A percentile compares a stretch with the other conserved stretches of the same genome.
phyloP scores from a whole-genome alignment of 345 rosid species.

The Nephelium lappaceum region DNA sequence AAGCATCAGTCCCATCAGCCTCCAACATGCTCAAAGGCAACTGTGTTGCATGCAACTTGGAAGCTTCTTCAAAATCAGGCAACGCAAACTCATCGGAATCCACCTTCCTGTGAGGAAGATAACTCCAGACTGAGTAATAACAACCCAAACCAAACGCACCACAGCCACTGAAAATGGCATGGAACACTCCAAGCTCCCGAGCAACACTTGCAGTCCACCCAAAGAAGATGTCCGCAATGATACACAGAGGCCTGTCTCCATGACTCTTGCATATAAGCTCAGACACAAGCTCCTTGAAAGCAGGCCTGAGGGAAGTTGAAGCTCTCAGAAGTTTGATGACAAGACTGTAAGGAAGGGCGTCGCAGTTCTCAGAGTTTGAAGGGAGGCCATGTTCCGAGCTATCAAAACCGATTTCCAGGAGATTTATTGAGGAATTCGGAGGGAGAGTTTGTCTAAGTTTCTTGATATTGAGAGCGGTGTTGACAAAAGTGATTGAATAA shows the following conservation, averaged over 20 bases:
- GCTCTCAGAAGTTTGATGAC: conserved; percentile 58
- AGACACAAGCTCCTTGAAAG: conserved; percentile 39
- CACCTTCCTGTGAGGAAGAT: conserved; percentile 37
- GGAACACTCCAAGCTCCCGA: conserved; percentile 52
- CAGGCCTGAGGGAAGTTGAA: conserved; percentile 47
- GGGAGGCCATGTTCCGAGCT: conserved; percentile 77
- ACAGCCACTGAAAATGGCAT: conserved; percentile 48
- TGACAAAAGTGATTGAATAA: conserved; percentile 44
- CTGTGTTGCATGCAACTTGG: conserved; percentile 43
- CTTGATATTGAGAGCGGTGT: conserved; percentile 62
- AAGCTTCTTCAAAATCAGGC: conserved; percentile 53
- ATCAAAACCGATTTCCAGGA: conserved; percentile 61
- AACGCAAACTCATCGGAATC: conserved; percentile 36
- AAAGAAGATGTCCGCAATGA: conserved; percentile 58
- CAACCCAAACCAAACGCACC: conserved; percentile 62
- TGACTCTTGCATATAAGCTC: conserved; percentile 18
- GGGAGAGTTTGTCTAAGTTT: conserved; percentile 58
- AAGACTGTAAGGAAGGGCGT: conserved; percentile 63
- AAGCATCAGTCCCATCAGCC: conserved; percentile 55
- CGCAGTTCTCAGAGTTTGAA: conserved; percentile 62
- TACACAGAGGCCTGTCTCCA: conserved; percentile 39
- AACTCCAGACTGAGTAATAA: conserved; percentile 52
- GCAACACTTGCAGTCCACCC: conserved; percentile 59
- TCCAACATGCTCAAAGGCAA: conserved; percentile 38
- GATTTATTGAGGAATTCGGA: conserved; percentile 47